A percentile compares a stretch with the other conserved stretches of the same genome.
These are phyloP conservation scores for Quercus variabilis DNA, from an alignment of 306 rosid species.

Conservation along the genomic window DNA sequence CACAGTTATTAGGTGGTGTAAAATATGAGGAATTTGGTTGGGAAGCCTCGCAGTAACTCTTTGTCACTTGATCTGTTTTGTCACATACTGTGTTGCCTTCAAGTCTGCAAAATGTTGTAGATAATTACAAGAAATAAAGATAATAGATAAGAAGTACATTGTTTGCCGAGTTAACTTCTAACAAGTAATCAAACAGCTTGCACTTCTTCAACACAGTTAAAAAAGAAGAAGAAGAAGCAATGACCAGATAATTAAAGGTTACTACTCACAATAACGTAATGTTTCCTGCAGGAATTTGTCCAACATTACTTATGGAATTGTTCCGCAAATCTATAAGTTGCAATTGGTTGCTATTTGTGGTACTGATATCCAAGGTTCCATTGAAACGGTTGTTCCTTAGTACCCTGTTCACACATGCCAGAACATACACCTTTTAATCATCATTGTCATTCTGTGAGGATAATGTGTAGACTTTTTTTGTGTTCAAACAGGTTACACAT, in stretches of 20 bases:
- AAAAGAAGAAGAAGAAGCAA: neutral
- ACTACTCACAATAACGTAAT: conserved; percentile 21
- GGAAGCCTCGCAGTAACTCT: conserved; percentile 34
- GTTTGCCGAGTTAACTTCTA: neutral
- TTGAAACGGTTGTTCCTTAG: neutral
- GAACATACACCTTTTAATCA: neutral
- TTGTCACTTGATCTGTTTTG: conserved; percentile 6
- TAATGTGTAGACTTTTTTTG: neutral
- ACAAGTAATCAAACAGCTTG: neutral
- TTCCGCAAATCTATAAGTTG: neutral
- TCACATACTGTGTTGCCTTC: conserved; percentile 47
- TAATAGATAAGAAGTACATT: neutral
- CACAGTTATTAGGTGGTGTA: conserved; percentile 30
- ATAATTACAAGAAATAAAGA: too few relatives aligned
- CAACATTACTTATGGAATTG: neutral
- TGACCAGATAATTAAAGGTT: neutral
- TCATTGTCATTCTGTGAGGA: neutral
- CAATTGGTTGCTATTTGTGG: neutral
- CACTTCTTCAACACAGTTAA: neutral
- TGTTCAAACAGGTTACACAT: neutral
- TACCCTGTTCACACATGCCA: neutral
- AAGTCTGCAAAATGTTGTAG: conserved; percentile 40
- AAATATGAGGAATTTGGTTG: conserved; percentile 16
- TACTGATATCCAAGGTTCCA: neutral
- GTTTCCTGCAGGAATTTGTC: neutral